A percentile compares a stretch with the other conserved stretches of the same genome.
Evolutionary conservation across 2,329 filamentous ascomycete species (phyloP).

Genomic region (Metarhizium brunneum): DNA sequence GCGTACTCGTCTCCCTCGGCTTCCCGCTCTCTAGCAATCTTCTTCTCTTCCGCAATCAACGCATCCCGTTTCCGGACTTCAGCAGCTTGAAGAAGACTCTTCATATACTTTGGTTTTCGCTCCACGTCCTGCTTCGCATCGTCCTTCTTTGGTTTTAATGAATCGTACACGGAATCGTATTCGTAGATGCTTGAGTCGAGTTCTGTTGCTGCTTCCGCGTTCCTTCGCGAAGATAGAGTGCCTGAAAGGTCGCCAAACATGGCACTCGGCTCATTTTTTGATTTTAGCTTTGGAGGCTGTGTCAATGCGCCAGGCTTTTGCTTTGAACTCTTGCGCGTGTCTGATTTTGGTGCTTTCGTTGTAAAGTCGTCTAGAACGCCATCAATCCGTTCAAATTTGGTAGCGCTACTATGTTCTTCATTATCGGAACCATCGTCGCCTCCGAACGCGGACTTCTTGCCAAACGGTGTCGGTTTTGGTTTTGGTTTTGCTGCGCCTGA

Average conservation of each 20-base stretch:
- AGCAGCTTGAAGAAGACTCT: slow-evolving; percentile 61
- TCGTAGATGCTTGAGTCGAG: slow-evolving; percentile 72
- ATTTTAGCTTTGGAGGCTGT: slow-evolving; percentile 34
- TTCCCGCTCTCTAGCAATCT: slow-evolving; percentile 67
- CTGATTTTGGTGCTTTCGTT: slow-evolving; percentile 13
- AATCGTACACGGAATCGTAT: slow-evolving; percentile 76
- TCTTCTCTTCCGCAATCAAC: slow-evolving; percentile 70
- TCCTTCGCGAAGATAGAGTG: slow-evolving; percentile 50
- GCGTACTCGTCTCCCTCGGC: slow-evolving; percentile 73
- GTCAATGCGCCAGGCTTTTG: slow-evolving; percentile 22
- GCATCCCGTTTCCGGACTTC: slow-evolving; percentile 70
- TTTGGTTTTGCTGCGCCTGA: slow-evolving; percentile 37
- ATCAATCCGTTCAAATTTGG: slow-evolving; percentile 50
- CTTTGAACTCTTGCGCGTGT: slow-evolving; percentile 24
- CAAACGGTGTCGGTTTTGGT: slow-evolving; percentile 29
- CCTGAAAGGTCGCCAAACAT: slow-evolving; percentile 60
- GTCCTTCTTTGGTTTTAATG: slow-evolving; percentile 57
- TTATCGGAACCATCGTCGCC: slow-evolving; percentile 48
- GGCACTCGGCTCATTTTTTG: slow-evolving; percentile 30
- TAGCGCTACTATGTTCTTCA: slow-evolving; percentile 26
- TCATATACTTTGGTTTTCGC: slow-evolving; percentile 71
- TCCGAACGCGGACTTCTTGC: slow-evolving; percentile 49
- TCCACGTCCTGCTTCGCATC: slow-evolving; percentile 44
- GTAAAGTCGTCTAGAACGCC: slow-evolving; percentile 48
- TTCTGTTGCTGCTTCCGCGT: slow-evolving; percentile 55